phyloP scores from a whole-genome alignment of 2,329 filamentous ascomycete genomes.

The Aureobasidium leucospermi region DNA sequence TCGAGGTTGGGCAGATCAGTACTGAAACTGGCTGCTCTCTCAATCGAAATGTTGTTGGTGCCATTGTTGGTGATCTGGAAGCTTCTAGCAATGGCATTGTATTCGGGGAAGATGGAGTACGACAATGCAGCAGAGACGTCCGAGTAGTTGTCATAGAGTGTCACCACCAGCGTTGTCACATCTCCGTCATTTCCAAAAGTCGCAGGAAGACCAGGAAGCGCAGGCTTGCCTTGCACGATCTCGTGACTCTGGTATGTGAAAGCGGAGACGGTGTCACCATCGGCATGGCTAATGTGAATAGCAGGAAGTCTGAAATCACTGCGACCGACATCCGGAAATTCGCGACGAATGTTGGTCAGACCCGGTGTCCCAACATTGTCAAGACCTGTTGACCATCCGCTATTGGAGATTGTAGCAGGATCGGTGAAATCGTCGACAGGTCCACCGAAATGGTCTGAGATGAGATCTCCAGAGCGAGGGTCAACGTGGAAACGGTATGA shows the following conservation, averaged over 20 bases:
- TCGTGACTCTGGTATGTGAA: slow-evolving; percentile 53
- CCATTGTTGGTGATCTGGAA: slow-evolving; percentile 56
- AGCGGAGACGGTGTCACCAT: slow-evolving; percentile 52
- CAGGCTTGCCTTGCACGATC: slow-evolving; percentile 50
- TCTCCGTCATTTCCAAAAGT: slow-evolving; percentile 51
- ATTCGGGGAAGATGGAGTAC: slow-evolving; percentile 57
- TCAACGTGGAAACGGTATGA: slow-evolving; percentile 61
- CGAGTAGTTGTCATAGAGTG: slow-evolving; percentile 52
- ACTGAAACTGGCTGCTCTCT: slow-evolving; percentile 54
- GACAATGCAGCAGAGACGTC: slow-evolving; percentile 51
- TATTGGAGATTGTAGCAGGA: slow-evolving; percentile 29
- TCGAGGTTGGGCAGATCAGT: slow-evolving; percentile 55
- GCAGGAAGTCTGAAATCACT: slow-evolving; percentile 58
- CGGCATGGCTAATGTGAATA: slow-evolving; percentile 51
- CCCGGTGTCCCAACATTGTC: slow-evolving; percentile 7
- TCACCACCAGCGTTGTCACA: slow-evolving; percentile 52
- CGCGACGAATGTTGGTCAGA: slow-evolving; percentile 47
- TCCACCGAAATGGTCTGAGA: slow-evolving; percentile 56
- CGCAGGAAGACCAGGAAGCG: slow-evolving; percentile 49
- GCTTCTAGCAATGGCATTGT: slow-evolving; percentile 55
- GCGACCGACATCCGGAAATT: slow-evolving; percentile 57
- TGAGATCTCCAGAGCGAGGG: slow-evolving; percentile 46
- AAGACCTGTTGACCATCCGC: slow-evolving; percentile 47
- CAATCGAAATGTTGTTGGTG: slow-evolving; percentile 43
- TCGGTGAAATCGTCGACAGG: slow-evolving; percentile 46